Evolutionary conservation across 1,284 basidiomycete species (phyloP).

Genomic region (Hemileccinum hortonii): DNA sequence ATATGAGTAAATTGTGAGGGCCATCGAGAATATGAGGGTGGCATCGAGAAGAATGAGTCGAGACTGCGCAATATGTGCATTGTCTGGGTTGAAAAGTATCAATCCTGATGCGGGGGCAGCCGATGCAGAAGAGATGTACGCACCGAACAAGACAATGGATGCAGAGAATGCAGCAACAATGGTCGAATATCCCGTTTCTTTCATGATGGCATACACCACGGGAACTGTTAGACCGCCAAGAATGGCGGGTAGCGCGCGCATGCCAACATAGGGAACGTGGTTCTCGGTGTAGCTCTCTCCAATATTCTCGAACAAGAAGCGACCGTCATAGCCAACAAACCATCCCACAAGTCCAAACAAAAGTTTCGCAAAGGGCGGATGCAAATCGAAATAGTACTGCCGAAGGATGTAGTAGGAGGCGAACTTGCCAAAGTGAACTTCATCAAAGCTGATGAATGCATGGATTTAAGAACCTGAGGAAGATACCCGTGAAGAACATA

Average conservation of each 20-base stretch:
- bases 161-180: conserved; percentile 89
- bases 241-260: conserved; percentile 90
- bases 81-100: conserved; percentile 59
- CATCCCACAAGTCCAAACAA: conserved; percentile 91
- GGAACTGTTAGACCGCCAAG: conserved; percentile 89
- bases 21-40: conserved; percentile 93
- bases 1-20: conserved; percentile 92
- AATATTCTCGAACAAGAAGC: conserved; percentile 93
- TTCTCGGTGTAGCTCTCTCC: conserved; percentile 88
- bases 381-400: conserved; percentile 99
- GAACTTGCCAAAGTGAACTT: conserved; percentile 97
- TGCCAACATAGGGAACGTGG: conserved; percentile 91
- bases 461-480: not conserved
- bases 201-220: conserved; percentile 95
- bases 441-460: conserved; percentile 73
- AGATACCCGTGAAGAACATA: conserved; percentile 14
- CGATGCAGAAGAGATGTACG: conserved; percentile 25
- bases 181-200: conserved; percentile 93
- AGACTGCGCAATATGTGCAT: conserved; percentile 93
- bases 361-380: conserved; percentile 94
- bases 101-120: not conserved
- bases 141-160: conserved; percentile 82
- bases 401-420: conserved; percentile 87
- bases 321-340: conserved; percentile 95
- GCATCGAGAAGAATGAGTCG: conserved; percentile 97